Base-by-base conservation (phyloP, 306 rosid species). In the Cicer bijugum region DNA sequence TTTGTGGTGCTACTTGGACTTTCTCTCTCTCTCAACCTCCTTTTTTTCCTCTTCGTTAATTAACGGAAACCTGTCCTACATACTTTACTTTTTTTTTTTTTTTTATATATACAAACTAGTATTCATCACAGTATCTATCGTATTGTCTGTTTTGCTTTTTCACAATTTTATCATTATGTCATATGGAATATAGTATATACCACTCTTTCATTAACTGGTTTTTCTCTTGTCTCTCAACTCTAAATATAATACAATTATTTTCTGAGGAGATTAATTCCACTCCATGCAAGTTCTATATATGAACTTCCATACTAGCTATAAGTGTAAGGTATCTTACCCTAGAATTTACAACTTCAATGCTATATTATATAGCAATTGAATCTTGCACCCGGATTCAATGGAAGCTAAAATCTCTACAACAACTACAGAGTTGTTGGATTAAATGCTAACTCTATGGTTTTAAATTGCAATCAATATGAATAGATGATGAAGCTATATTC, bases 1-100 rank as follows among this genome's bases (percentile, higher is more conserved):
- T 69, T 37, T 68, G 2, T 6, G 11, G 12, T 35, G 40, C 19
- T 17, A 1, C 19, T 17, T 17, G 55, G 71, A 10, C 5, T 67
- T 42, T 74, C 67, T 76, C 70, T 69, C 65, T 67, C 65, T 71
- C 84, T 84, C 80, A 67, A 8, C 15, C 79, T 52, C 57, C 70
- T 71, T 80, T 71, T 80, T 79, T 75, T 75, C 40, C 42, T 57
- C 55, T 53, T 66, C 68, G 48, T 76, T 72, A 66, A 75, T 75
- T 60, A 79, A 75, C 59, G 28, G 63, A 33, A 57, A 57, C 43
- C 76, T 63, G 64, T 69, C 37, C 46, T 37, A 51, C 69, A 53
- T 11, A 51, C 69, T 61, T 15, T 61, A 38, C 46, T 35, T 8
- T 76, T 75, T 28, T n/a, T 1, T 78, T 67, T 28, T 23, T 3